phyloP scores from a whole-genome alignment of 2,329 filamentous ascomycete genomes.

The Curvularia spicifera region DNA sequence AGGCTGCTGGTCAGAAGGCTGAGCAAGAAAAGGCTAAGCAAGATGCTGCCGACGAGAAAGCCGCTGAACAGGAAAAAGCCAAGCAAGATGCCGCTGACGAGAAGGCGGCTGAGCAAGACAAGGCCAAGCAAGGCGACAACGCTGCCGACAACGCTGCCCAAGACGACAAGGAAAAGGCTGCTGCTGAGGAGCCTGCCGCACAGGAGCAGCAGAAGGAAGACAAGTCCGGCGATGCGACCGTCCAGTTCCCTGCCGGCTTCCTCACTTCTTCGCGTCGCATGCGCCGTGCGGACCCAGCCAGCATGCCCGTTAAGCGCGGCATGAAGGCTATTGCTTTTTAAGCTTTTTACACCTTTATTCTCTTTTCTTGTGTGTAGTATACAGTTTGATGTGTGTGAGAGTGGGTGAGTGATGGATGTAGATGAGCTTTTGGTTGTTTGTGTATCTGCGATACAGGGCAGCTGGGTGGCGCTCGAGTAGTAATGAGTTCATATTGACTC shows the following conservation, averaged over 20 bases:
- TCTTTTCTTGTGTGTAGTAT: not conserved
- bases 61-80: slow-evolving; percentile 1
- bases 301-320: slow-evolving; percentile 9
- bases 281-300: not conserved
- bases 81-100: not conserved
- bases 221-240: slow-evolving; percentile 5
- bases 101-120: slow-evolving; percentile 1
- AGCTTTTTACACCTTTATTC: not conserved
- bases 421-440: not conserved
- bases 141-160: not conserved
- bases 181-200: not conserved
- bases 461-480: too few species aligned
- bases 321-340: slow-evolving; percentile 12
- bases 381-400: not conserved
- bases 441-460: not conserved
- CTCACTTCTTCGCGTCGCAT: slow-evolving; percentile 8
- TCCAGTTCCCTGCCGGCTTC: slow-evolving; percentile 18
- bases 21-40: slow-evolving; percentile 6
- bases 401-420: not conserved
- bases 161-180: not conserved
- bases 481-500: not conserved
- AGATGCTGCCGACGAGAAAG: slow-evolving; percentile 1
- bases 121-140: slow-evolving; percentile 2
- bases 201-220: not conserved
- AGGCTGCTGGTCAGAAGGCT: slow-evolving; percentile 2